Percentiles rank a stretch among this genome's conserved stretches.
These are phyloP conservation scores for Penicillium thymicola DNA, from an alignment of 2,329 filamentous ascomycete species.

Conservation along the genomic window DNA sequence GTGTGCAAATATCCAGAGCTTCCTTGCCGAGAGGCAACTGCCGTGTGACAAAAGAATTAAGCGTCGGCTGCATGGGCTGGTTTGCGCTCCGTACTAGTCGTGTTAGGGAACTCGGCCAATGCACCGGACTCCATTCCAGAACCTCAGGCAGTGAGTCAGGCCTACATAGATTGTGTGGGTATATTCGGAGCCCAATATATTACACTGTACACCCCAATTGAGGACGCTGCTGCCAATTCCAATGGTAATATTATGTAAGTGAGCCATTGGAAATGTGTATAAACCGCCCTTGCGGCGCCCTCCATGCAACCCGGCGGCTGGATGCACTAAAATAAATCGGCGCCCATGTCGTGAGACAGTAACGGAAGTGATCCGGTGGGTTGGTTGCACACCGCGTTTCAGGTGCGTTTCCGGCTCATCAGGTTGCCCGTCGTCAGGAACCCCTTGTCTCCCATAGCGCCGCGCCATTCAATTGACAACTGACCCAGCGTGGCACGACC, in stretches of 20 bases:
- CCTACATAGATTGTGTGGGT: background rate
- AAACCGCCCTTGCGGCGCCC: conserved; percentile 3
- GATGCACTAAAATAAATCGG: conserved; percentile 13
- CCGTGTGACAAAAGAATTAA: conserved; percentile 6
- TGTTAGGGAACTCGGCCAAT: conserved; percentile 10
- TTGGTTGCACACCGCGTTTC: conserved; percentile 18
- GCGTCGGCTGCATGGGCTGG: conserved; percentile 17
- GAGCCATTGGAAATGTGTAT: background rate
- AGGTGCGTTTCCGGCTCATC: conserved; percentile 43
- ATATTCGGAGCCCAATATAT: background rate
- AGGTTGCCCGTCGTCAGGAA: conserved; percentile 84
- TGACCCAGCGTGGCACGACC: conserved; percentile 69
- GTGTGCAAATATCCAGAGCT: background rate
- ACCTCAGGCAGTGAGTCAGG: background rate
- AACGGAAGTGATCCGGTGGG: conserved; percentile 2
- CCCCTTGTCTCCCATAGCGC: conserved; percentile 83
- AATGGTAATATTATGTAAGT: conserved; percentile 2
- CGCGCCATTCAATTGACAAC: conserved; percentile 81
- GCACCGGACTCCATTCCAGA: background rate
- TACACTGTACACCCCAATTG: background rate
- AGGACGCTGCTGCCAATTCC: background rate
- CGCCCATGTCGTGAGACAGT: conserved; percentile 5
- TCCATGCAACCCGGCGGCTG: conserved; percentile 17
- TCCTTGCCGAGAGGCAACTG: background rate
- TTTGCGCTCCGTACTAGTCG: conserved; percentile 10